phyloP scores from a whole-genome alignment of 2,329 filamentous ascomycete genomes.

The Penicillium sp. region DNA sequence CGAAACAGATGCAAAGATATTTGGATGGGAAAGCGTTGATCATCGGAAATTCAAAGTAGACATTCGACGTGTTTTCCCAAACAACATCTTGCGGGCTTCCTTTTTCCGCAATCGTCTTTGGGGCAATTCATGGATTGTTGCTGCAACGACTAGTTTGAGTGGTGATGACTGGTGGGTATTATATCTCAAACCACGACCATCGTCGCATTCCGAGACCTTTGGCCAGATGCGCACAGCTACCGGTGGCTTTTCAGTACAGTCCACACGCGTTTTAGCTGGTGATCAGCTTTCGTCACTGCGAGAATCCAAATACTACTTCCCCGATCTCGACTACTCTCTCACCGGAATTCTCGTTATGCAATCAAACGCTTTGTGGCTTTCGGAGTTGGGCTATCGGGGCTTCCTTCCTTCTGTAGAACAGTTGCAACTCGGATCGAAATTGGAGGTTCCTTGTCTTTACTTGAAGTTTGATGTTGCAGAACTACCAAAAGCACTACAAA shows the following conservation, averaged over 20 bases:
- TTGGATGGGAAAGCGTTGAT: slow-evolving; percentile 37
- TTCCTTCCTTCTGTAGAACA: slow-evolving; percentile 28
- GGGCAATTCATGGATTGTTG: slow-evolving; percentile 67
- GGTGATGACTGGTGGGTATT: slow-evolving; percentile 79
- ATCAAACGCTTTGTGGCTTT: slow-evolving; percentile 33
- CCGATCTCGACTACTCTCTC: slow-evolving; percentile 32
- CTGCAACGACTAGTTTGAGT: slow-evolving; percentile 64
- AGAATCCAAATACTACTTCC: slow-evolving; percentile 24
- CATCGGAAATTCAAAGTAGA: slow-evolving; percentile 35
- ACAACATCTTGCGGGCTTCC: slow-evolving; percentile 59
- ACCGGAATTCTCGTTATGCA: slow-evolving; percentile 36
- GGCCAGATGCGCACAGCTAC: slow-evolving; percentile 13
- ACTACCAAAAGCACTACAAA: slow-evolving; percentile 28
- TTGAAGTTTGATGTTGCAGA: slow-evolving; percentile 29
- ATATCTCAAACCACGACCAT: slow-evolving; percentile 23
- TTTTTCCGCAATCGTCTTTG: slow-evolving; percentile 72
- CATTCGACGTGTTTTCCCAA: slow-evolving; percentile 59
- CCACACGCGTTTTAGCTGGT: slow-evolving; percentile 28
- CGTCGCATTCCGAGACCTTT: slow-evolving; percentile 15
- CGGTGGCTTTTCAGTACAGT: slow-evolving; percentile 19
- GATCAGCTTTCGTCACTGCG: slow-evolving; percentile 21
- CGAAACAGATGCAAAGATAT: slow-evolving; percentile 30
- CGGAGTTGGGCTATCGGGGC: slow-evolving; percentile 25
- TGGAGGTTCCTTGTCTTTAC: slow-evolving; percentile 33
- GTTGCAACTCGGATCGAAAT: slow-evolving; percentile 26